Percentiles rank a stretch among this genome's conserved stretches.
phyloP scores from a whole-genome alignment of 2,329 filamentous ascomycete genomes.

The Fusarium veterinarium region DNA sequence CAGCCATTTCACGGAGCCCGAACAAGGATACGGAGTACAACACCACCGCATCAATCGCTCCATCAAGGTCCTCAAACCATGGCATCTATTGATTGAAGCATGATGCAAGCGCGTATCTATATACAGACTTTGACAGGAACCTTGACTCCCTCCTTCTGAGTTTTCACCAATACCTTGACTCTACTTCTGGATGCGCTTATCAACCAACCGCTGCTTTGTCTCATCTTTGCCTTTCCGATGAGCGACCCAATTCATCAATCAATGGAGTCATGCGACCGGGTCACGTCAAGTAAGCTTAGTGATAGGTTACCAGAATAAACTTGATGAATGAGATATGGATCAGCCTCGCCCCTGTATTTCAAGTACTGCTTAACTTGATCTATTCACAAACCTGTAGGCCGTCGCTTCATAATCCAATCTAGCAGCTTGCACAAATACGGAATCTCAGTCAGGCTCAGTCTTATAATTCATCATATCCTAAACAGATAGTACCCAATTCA shows the following conservation, averaged over 20 bases:
- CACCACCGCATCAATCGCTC: fast-evolving
- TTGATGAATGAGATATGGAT: neutral
- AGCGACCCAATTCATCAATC: too few relatives aligned
- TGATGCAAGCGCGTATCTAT: neutral
- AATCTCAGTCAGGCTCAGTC: fast-evolving
- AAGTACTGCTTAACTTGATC: too few relatives aligned
- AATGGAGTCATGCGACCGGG: fast-evolving
- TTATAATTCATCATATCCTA: neutral
- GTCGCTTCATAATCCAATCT: fast-evolving
- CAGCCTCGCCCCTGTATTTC: neutral
- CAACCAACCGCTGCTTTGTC: too few relatives aligned
- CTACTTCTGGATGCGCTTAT: too few relatives aligned
- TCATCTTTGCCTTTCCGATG: neutral
- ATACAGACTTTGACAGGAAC: fast-evolving
- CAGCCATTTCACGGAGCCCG: too few relatives aligned
- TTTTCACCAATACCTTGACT: too few relatives aligned
- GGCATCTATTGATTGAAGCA: fast-evolving
- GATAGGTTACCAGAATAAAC: fast-evolving
- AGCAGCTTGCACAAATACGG: fast-evolving
- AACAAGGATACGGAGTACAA: neutral
- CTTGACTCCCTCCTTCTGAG: neutral
- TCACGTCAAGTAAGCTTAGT: fast-evolving
- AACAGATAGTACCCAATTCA: fast-evolving
- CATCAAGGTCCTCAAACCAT: neutral
- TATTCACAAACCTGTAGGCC: neutral